phyloP scores from a whole-genome alignment of 106 monocot genomes.

The Platanthera zijinensis region DNA sequence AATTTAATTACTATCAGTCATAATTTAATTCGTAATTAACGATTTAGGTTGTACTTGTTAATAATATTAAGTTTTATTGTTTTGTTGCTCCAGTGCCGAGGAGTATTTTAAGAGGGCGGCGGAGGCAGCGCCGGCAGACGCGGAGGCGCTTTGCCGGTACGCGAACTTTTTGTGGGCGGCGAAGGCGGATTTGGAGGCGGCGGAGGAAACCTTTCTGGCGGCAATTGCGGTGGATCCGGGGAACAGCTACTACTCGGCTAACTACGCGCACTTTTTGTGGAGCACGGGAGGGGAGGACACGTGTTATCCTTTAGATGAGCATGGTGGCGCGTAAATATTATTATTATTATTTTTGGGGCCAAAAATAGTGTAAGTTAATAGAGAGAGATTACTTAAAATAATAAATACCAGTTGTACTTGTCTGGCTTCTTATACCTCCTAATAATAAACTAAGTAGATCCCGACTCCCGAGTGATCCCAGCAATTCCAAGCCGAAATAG shows the following conservation, averaged over 20 bases:
- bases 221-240: conserved; percentile 74
- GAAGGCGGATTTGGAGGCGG: conserved; percentile 52
- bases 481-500: too few species aligned
- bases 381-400: too few species aligned
- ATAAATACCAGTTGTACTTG: too few species aligned
- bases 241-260: conserved; percentile 44
- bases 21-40: not conserved
- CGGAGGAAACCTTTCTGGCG: conserved; percentile 70
- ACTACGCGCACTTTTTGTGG: conserved; percentile 90
- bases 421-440: too few species aligned
- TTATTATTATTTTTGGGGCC: too few species aligned
- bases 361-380: too few species aligned
- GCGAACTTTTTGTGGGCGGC: conserved; percentile 80
- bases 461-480: too few species aligned
- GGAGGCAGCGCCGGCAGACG: conserved; percentile 42
- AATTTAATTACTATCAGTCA: too few species aligned
- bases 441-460: too few species aligned
- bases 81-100: conserved; percentile 47
- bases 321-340: conserved; percentile 1
- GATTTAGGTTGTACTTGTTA: not conserved
- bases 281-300: conserved; percentile 88
- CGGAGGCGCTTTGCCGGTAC: conserved; percentile 55
- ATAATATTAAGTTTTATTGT: not conserved
- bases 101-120: conserved; percentile 71
- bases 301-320: conserved; percentile 49